Evolutionary conservation across 2,329 filamentous ascomycete species (phyloP), one percentile per base, ranked within the genome.

Genomic region (Pseudocercospora musae): DNA sequence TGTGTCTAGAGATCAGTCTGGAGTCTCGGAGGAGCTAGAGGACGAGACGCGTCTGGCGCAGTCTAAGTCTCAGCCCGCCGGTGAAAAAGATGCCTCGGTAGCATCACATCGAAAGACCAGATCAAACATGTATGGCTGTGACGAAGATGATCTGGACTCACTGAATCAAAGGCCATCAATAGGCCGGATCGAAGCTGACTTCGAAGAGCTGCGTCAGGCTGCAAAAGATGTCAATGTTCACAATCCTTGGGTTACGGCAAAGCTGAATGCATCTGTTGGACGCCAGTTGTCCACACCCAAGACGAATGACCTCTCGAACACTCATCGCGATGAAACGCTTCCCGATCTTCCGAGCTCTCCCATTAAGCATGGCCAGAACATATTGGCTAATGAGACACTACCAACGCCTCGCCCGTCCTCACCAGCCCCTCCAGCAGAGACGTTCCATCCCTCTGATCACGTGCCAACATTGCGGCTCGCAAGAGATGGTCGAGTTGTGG

Each of bases 181-280:
- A 21, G 64, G 62, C 8, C 48, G 59, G 4, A 64, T 60, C 1
- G 66, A 69, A 40, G 64, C 56, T n/a, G 70, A 73, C 21, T 71
- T 76, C 7, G 71, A 71, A 37, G 72, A 75, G 57, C 62, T 72
- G 23, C 69, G 72, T 31, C 71, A 75, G 42, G 73, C 68, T 21
- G 69, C 64, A 2, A 74, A 67, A 52, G 73, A 76, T 58, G 67
- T 72, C 25, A 71, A 65, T 3, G 58, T 78, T 4, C 79, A 76
- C 1, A 83, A 83, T 63, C 81, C 81, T 1, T 83, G 80, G 80
- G 78, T 78, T 0, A 75, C 81, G 48, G 80, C 81, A 23, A 81
- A 78, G 62, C 77, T 83, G 74, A 81, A 82, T 50, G 58, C 69
- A 0, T 62, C 66, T 21, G 40, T 48, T 21, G 58, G 62, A 15